Conservation (phyloP, 2,329 filamentous ascomycete genomes). For the Epichloe bromicola region DNA sequence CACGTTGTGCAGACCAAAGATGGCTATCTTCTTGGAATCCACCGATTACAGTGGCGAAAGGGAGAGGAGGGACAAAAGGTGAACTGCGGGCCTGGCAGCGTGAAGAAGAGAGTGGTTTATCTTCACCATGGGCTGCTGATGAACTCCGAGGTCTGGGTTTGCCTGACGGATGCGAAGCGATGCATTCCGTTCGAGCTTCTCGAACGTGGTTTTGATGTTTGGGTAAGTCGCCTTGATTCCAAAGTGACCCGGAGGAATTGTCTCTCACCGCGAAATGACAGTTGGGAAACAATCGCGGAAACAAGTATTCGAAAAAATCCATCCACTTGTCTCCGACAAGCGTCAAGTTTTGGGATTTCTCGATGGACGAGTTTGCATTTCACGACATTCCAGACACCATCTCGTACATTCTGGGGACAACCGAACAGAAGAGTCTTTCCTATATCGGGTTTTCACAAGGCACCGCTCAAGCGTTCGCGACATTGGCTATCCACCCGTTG, state of each 20-base stretch:
- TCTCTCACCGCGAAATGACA: conserved; percentile 16
- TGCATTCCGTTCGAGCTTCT: conserved; percentile 82
- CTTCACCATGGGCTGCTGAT: conserved; percentile 93
- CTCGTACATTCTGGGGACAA: conserved; percentile 76
- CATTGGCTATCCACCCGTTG: conserved; percentile 79
- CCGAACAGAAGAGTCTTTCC: conserved; percentile 69
- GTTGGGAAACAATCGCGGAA: conserved; percentile 94
- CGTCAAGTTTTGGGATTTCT: conserved; percentile 87
- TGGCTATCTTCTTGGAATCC: conserved; percentile 82
- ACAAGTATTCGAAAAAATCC: conserved; percentile 98
- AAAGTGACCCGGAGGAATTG: neutral
- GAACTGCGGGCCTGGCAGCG: conserved; percentile 54
- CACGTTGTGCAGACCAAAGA: conserved; percentile 91
- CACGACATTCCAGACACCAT: conserved; percentile 95
- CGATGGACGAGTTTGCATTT: conserved; percentile 96
- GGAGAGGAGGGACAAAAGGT: conserved; percentile 71
- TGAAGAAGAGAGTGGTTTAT: conserved; percentile 79
- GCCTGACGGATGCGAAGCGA: conserved; percentile 71
- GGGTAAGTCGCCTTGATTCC: conserved; percentile 41
- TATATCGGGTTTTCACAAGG: conserved; percentile 98
- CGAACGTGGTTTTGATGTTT: conserved; percentile 88
- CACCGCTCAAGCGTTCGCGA: conserved; percentile 91
- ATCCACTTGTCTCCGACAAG: conserved; percentile 62
- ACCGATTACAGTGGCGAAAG: conserved; percentile 70
- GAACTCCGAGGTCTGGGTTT: conserved; percentile 99